Base-by-base conservation (phyloP, 2,329 filamentous ascomycete genomes). In the Trichoderma semiorbis region DNA sequence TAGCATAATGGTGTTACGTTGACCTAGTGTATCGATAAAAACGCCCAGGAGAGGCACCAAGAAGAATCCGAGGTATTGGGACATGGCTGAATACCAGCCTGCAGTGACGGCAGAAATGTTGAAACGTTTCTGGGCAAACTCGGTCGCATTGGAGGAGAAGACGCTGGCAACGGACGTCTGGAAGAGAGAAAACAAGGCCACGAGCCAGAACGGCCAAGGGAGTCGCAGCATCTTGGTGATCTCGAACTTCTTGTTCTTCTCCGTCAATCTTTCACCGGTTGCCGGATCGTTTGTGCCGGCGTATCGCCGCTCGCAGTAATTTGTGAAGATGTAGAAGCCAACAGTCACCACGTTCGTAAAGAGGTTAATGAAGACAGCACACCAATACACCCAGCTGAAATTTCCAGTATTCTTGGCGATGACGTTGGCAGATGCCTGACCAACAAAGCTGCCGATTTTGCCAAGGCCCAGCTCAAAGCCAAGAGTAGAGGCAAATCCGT, bases 361-460 rank as follows among this genome's bases (percentile, higher is more conserved):
- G 3, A 91, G 71, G 72, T 90, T 90, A 86, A 90, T 90, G 75
- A 89, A 87, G 0, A 91, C 88, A 0, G 86, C 84, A 11, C 85
- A 85, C 89, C 89, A 90, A 75, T 86, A 90, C 0, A 87, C 87
- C 87, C 88, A 90, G 67, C 85, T 85, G 60, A 91, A 91, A 75
- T 90, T 83, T 0, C 88, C 87, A 0, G 86, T 87, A 14, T 85
- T 86, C 74, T 80, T 83, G 0, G 88, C 84, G 30, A 90, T 90
- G 26, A 89, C 81, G 60, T 90, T 90, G 3, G 88, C 87, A 0
- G 88, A 88, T 0, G 87, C 83, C 74, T 89, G 88, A 12, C 89
- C 89, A 1, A 89, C 86, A 70, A 91, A 90, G 0, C 84, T 84
- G 2, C 89, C 88, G 10, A 91, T 86, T 77, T 90, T 90, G 21